A percentile compares a stretch with the other conserved stretches of the same genome.
Conservation (phyloP, 2,329 filamentous ascomycete genomes). For the Pyrenophora seminiperda region DNA sequence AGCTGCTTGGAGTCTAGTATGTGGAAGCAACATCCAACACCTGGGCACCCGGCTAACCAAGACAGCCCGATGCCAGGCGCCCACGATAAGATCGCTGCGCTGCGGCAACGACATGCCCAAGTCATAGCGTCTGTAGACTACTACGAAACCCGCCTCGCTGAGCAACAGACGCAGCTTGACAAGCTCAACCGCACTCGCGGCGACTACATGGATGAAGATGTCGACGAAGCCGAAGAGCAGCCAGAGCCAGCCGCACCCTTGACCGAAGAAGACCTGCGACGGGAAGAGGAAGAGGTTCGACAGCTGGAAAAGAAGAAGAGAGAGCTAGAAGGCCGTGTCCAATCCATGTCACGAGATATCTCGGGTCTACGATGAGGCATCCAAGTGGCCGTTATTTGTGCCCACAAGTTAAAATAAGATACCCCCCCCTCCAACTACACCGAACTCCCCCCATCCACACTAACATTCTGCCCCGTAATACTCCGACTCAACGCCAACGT, state of each 20-base stretch:
- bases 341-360: conserved; percentile 70
- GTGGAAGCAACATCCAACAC: conserved; percentile 29
- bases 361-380: conserved; percentile 57
- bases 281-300: conserved; percentile 71
- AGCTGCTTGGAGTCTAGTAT: conserved; percentile 83
- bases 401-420: conserved; percentile 12
- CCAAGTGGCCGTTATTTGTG: not conserved
- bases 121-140: conserved; percentile 75
- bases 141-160: conserved; percentile 79
- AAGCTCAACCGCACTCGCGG: conserved; percentile 69
- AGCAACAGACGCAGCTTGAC: conserved; percentile 75
- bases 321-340: conserved; percentile 66
- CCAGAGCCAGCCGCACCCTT: conserved; percentile 53
- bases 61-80: conserved; percentile 74
- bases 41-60: conserved; percentile 10
- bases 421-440: conserved; percentile 14
- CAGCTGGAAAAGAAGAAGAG: conserved; percentile 68
- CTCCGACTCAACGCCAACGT: conserved; percentile 43
- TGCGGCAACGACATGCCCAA: conserved; percentile 73
- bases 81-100: conserved; percentile 71
- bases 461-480: conserved; percentile 47
- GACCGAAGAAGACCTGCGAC: conserved; percentile 71
- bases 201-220: conserved; percentile 62
- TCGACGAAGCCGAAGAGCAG: conserved; percentile 51
- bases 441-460: conserved; percentile 45